These are phyloP conservation scores for Protomyces lactucae-debilis DNA, from an alignment of 1,139 yeast species.

Conservation along the genomic window DNA sequence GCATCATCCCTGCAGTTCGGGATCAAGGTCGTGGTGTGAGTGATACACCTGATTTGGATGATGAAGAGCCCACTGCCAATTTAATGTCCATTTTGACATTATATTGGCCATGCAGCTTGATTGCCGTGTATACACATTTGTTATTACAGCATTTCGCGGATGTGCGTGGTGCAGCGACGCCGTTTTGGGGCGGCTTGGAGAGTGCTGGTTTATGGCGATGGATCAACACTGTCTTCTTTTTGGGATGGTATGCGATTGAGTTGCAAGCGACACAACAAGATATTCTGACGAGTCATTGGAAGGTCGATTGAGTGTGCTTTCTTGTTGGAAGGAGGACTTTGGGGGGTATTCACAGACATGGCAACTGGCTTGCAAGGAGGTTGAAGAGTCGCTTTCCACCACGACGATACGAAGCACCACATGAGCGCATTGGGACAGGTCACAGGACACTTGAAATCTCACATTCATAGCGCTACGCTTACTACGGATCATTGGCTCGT, in stretches of 20 bases:
- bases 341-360: no score
- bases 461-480: no score
- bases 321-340: no score
- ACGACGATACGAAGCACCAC: no score
- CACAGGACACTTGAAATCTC: no score
- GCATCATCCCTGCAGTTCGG: conserved; percentile 74
- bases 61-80: conserved; percentile 4
- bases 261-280: conserved; percentile 42
- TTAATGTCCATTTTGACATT: conserved; percentile 33
- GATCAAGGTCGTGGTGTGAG: conserved; percentile 27
- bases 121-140: conserved; percentile 89
- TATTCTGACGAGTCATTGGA: conserved; percentile 43
- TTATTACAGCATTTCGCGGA: conserved; percentile 85
- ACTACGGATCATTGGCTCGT: no score
- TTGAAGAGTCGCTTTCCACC: no score
- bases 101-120: conserved; percentile 70
- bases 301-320: conserved; percentile 39
- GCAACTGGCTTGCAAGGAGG: no score
- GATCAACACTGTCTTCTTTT: conserved; percentile 78
- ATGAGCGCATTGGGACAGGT: no score
- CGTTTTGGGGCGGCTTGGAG: conserved; percentile 34
- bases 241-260: conserved; percentile 75
- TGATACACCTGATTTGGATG: conserved; percentile 25
- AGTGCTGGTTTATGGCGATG: conserved; percentile 93
- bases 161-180: conserved; percentile 46